Evolutionary conservation across 352 stramenopile genomes (phyloP), one percentile per base, ranked within the genome.

Genomic region (Phytopythium litorale): DNA sequence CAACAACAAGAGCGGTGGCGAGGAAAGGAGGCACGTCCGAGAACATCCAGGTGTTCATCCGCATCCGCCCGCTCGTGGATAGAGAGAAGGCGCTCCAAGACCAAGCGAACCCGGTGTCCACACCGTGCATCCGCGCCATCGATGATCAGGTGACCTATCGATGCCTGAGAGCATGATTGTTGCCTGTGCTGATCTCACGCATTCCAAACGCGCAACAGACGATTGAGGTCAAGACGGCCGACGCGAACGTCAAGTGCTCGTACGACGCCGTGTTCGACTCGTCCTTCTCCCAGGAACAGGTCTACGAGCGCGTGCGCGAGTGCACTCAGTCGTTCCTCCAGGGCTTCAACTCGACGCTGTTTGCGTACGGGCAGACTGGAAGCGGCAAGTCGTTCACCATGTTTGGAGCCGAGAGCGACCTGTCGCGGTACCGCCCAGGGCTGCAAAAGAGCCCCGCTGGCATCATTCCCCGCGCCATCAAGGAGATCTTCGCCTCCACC

Each of bases 391-490:
- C 87, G 21, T 94, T 91, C 62, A 95, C 87, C 23, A 95, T 95
- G 87, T 93, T 93, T 64, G 84, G 86, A 13, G 81, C 70, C 56
- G 84, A 95, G 67, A 75, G 70, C 8, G 84, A 94, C 60, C 25
- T 79, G 8, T 92, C 84, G 7, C 73, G 84, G 12, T 93, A 83
- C 52, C 79, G 80, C 12, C 84, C 84, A 2, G 82, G 84, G 0
- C 76, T 92, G n/a, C 76, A 88, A 51, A 87, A 88, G 60, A 93
- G 84, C 61, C 81, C 80, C n/a, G 79, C 87, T 4, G 91, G 91
- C 1, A 81, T 98, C 56, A 97, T 97, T 53, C 91, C 91, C 7
- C 71, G 90, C 23, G 90, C 89, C 18, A 94, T 98, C 59, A 92
- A 95, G 58, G 83, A 92, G 51, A 90, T 94, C 50, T 94, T 95